Base-by-base conservation (phyloP, 768 basidiomycete genomes). In the Xerocomellus chrysenteron region DNA sequence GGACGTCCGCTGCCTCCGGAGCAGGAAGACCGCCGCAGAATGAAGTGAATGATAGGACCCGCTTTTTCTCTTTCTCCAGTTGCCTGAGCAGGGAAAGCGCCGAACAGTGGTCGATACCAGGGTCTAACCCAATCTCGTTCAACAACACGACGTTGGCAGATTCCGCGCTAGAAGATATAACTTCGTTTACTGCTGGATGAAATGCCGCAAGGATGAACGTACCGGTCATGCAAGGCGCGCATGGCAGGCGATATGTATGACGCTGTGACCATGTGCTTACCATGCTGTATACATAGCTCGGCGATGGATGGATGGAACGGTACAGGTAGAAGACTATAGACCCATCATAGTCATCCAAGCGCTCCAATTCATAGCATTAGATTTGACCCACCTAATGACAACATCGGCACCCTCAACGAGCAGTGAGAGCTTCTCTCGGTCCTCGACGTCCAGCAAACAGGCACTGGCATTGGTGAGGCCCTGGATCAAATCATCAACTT, bases 11-110 rank as follows among this genome's bases (percentile, higher is more conserved):
- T 9, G 67, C 73, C 21, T 68, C 88, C 0, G 91, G 91, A 1
- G 88, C 86, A 0, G 95, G 95, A 5, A 98, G 76, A 2, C 95
- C 95, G 1, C 95, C 95, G 54, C 95, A 98, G 78, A 95, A 95
- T 1, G 92, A 94, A 1, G 84, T 84, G 69, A 96, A 97, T 0
- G 89, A 87, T 0, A 80, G 66, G 11, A 93, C 77, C 14, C 75
- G 69, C 68, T 84, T 87, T 21, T 77, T 78, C 61, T 83, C 71
- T 10, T 71, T 64, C 37, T 76, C 76, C 4, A 89, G 72, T 28
- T 76, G 73, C 21, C 76, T 73, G 32, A 94, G 71, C 16, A 96
- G 75, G 0, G 85, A 81, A 64, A 92, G 80, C 0, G 93, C 94
- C 12, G 90, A 91, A 69, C 90, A 87, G 65, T 94, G 92, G 70